Base-by-base conservation (phyloP, 257 asterid genomes). In the Primulina huaijiensis region DNA sequence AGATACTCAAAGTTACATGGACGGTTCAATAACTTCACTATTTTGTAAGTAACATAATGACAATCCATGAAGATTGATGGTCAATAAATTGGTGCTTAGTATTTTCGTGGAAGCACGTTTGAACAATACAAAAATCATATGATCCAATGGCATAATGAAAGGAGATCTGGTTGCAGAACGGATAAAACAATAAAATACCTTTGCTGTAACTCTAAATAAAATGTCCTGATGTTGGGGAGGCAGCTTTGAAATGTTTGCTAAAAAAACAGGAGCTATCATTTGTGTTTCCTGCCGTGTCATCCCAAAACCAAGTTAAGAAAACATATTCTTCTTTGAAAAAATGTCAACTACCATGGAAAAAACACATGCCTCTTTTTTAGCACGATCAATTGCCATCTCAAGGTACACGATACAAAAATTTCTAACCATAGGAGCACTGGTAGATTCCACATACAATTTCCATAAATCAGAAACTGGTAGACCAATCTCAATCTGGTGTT, bases 371-470 rank as follows among this genome's bases (percentile, higher is more conserved):
- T 90, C 92, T 76, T 79, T 81, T 57, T 71, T 72, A 37, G 83
- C 87, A 61, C 97, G 99, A 62, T 93, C 99, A 72, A 84, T 76
- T 71, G 96, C 92, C 96, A 90, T 93, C 82, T 93, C 99, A 78
- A 93, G 77, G 40, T 93, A 93, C 58, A 93, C 86, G 66, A 91
- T 80, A 83, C 96, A 93, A 71, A 93, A 93, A 83, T 89, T 93
- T 82, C 91, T 81, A 63, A 89, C 93, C 92, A 93, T 90, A 69
- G 94, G 82, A 73, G 88, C 86, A 69, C 88, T 79, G 83, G 82
- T 75, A 73, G 91, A 84, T 69, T 90, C 96, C 81, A 73, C 65
- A 76, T 90, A 91, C 76, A 90, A 76, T 53, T 83, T 85, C 99
- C 99, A 93, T 63, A 93, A 81, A 56, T 86, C 96, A 52, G 79